phyloP scores from a whole-genome alignment of 2,329 filamentous ascomycete species.

The Diplodia seriata region DNA sequence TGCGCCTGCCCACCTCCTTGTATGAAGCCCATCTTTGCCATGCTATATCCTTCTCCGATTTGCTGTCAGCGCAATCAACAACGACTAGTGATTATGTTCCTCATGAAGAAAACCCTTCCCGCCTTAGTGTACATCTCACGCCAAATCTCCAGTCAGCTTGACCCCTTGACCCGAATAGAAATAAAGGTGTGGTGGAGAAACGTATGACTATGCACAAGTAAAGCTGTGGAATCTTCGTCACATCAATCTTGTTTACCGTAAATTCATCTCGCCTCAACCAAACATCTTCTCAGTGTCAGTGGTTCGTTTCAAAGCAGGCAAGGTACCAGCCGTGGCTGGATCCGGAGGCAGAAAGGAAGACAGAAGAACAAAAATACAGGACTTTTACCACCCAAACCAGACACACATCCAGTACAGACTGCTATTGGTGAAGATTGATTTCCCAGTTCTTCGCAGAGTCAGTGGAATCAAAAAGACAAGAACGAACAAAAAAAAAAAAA shows the following conservation, averaged over 20 bases:
- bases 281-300: not conserved
- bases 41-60: not conserved
- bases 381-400: constrained; percentile 22
- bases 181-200: constrained; percentile 6
- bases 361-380: not conserved
- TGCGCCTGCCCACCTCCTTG: constrained; percentile 20
- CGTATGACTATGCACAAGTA: constrained; percentile 19
- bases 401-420: constrained; percentile 11
- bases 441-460: constrained; percentile 7
- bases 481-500: not conserved
- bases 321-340: constrained; percentile 17
- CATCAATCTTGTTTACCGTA: constrained; percentile 26
- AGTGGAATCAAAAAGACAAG: not conserved
- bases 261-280: not conserved
- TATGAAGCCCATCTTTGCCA: constrained; percentile 19
- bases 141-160: not conserved
- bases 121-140: constrained; percentile 21
- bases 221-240: constrained; percentile 23
- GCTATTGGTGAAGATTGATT: constrained; percentile 3
- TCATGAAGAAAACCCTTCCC: constrained; percentile 24
- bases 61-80: constrained; percentile 6
- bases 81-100: constrained; percentile 12
- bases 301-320: constrained; percentile 2
- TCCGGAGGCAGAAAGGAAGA: constrained; percentile 4
- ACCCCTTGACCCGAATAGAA: not conserved